Percentiles rank a stretch among this genome's conserved stretches.
phyloP scores from a whole-genome alignment of 2,329 filamentous ascomycete species.

The Ilyonectria mors-panacis region DNA sequence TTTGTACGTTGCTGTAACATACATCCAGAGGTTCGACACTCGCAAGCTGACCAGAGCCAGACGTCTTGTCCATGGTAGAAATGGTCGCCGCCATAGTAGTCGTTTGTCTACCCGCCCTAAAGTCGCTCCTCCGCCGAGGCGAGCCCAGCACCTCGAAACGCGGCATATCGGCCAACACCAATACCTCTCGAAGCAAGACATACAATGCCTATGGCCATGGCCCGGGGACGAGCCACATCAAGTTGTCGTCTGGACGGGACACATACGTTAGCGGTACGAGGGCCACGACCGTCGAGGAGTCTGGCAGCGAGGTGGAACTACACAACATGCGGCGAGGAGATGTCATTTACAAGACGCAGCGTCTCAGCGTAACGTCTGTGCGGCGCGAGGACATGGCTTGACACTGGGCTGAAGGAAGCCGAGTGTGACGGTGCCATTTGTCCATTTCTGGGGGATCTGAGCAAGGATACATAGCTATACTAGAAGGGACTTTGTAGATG shows the following conservation, averaged over 20 bases:
- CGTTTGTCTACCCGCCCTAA: constrained; percentile 39
- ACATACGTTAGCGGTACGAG: background rate
- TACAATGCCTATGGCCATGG: constrained; percentile 8
- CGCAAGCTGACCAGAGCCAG: constrained; percentile 18
- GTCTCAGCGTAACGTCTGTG: constrained; percentile 41
- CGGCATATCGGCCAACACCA: constrained; percentile 31
- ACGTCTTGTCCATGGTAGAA: constrained; percentile 42
- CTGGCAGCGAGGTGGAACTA: constrained; percentile 43
- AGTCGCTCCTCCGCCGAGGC: constrained; percentile 37
- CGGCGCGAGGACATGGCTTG: constrained; percentile 23
- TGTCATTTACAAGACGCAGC: constrained; percentile 44
- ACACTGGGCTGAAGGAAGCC: no score
- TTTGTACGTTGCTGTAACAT: constrained; percentile 31
- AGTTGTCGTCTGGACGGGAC: constrained; percentile 39
- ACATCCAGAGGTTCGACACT: no score
- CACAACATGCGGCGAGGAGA: constrained; percentile 33
- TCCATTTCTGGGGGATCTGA: no score
- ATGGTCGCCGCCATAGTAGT: constrained; percentile 39
- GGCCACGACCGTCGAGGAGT: constrained; percentile 35
- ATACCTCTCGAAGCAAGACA: constrained; percentile 35
- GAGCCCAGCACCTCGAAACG: constrained; percentile 37
- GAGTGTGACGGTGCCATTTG: background rate
- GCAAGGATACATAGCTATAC: background rate
- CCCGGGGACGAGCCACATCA: constrained; percentile 35
- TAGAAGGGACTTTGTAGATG: background rate